phyloP scores from a whole-genome alignment of 2,329 filamentous ascomycete species.

The Fusarium citri region DNA sequence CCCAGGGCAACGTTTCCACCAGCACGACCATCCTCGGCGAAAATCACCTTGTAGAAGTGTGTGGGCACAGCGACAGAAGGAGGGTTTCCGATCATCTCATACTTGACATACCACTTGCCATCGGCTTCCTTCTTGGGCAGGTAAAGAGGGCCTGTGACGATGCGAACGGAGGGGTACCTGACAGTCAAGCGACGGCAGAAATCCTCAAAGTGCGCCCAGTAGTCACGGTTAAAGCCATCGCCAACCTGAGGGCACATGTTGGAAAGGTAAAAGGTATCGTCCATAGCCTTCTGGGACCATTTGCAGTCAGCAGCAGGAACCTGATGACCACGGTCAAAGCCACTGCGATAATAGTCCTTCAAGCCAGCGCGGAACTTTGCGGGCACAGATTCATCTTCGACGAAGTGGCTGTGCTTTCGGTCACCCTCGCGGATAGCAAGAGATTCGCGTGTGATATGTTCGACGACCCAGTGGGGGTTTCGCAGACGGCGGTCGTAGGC shows the following conservation, averaged over 20 bases:
- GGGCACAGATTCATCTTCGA: slow-evolving; percentile 87
- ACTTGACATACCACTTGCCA: slow-evolving; percentile 94
- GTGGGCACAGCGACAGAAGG: slow-evolving; percentile 96
- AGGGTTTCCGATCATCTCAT: slow-evolving; percentile 94
- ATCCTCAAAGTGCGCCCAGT: slow-evolving; percentile 99
- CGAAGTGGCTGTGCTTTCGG: slow-evolving; percentile 83
- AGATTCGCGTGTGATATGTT: slow-evolving; percentile 94
- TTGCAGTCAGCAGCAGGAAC: slow-evolving; percentile 96
- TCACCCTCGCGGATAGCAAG: slow-evolving; percentile 81
- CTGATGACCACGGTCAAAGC: slow-evolving; percentile 96
- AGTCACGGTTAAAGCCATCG: slow-evolving; percentile 98
- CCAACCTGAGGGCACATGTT: slow-evolving; percentile 99
- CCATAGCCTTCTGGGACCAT: slow-evolving; percentile 94
- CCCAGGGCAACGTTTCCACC: slow-evolving; percentile 86
- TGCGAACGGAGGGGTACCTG: slow-evolving; percentile 85
- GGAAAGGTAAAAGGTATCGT: slow-evolving; percentile 90
- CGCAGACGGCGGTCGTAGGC: slow-evolving; percentile 90
- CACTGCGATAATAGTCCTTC: slow-evolving; percentile 93
- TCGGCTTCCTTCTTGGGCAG: slow-evolving; percentile 82
- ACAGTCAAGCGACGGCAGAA: slow-evolving; percentile 88
- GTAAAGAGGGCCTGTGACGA: slow-evolving; percentile 95
- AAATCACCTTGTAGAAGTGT: slow-evolving; percentile 99
- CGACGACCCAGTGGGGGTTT: slow-evolving; percentile 94
- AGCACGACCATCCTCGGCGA: slow-evolving; percentile 82
- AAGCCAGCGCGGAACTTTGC: slow-evolving; percentile 87